Conservation (phyloP, 352 stramenopile genomes). For the Phytophthora fragariae region DNA sequence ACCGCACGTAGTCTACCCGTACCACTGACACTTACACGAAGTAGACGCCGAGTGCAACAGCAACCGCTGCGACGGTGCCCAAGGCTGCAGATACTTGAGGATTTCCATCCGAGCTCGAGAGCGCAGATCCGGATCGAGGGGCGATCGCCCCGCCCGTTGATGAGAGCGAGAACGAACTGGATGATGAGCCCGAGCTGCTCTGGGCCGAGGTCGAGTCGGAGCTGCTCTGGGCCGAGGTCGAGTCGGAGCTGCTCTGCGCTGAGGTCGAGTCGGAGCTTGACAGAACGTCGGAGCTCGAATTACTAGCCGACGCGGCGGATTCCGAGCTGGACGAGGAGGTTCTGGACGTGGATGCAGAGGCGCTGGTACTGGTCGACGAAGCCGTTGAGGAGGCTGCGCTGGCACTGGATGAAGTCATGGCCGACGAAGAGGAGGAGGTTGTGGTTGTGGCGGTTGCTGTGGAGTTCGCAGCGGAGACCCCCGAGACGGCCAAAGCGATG, state of each 20-base stretch:
- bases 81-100: not conserved
- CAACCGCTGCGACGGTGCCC: not conserved
- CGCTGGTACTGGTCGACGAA: constrained; percentile 3
- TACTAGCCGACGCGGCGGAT: constrained; percentile 5
- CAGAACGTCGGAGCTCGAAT: constrained; percentile 11
- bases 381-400: not conserved
- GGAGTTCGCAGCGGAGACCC: constrained; percentile 7
- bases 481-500: constrained; percentile 13
- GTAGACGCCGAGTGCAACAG: not conserved
- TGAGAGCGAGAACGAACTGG: not conserved
- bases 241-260: constrained; percentile 18
- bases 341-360: not conserved
- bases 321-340: constrained; percentile 2
- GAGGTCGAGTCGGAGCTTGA: constrained; percentile 12
- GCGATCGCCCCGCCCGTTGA: constrained; percentile 22
- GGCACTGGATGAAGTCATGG: not conserved
- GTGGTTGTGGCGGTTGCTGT: constrained; percentile 2
- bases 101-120: constrained; percentile 13
- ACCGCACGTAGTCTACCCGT: not conserved
- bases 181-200: not conserved
- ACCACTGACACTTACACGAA: constrained; percentile 1
- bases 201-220: constrained; percentile 15
- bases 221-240: constrained; percentile 16
- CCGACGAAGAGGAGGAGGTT: not conserved
- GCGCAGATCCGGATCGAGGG: constrained; percentile 21